Percentiles rank a stretch among this genome's conserved stretches.
phyloP scores from a whole-genome alignment of 1,284 basidiomycete species.

The Trametes sp. region DNA sequence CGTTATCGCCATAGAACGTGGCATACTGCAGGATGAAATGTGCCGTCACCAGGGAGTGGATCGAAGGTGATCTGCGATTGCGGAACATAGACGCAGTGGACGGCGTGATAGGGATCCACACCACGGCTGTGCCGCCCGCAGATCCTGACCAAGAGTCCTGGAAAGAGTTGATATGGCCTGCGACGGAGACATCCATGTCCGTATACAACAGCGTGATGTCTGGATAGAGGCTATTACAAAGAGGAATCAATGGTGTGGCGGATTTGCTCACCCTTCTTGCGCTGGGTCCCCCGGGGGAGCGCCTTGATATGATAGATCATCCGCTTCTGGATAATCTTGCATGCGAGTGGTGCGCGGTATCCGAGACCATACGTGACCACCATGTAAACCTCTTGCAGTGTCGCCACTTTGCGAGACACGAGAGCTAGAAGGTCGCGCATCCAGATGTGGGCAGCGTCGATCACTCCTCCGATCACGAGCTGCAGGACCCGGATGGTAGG shows the following conservation, averaged over 20 bases:
- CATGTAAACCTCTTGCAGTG: not conserved
- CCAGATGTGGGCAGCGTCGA: not conserved
- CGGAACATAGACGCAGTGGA: not conserved
- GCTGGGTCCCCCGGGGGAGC: not conserved
- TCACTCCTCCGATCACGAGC: not conserved
- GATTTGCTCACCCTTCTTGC: not conserved
- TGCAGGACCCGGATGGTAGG: not conserved
- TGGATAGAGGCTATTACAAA: not conserved
- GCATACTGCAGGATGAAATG: not conserved
- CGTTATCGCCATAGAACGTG: not conserved
- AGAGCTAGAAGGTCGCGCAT: not conserved
- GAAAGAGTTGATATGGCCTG: not conserved
- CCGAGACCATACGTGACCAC: not conserved
- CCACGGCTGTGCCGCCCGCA: not conserved
- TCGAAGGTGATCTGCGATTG: not conserved
- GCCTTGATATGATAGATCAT: not conserved
- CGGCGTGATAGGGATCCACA: not conserved
- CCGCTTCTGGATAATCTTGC: not conserved
- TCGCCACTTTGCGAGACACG: not conserved
- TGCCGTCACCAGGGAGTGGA: not conserved
- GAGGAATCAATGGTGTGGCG: no score
- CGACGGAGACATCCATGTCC: not conserved
- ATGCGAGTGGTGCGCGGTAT: not conserved
- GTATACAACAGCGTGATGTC: not conserved
- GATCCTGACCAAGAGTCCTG: not conserved